Conservation (phyloP, 306 rosid species). For the Gynostemma pentaphyllum region DNA sequence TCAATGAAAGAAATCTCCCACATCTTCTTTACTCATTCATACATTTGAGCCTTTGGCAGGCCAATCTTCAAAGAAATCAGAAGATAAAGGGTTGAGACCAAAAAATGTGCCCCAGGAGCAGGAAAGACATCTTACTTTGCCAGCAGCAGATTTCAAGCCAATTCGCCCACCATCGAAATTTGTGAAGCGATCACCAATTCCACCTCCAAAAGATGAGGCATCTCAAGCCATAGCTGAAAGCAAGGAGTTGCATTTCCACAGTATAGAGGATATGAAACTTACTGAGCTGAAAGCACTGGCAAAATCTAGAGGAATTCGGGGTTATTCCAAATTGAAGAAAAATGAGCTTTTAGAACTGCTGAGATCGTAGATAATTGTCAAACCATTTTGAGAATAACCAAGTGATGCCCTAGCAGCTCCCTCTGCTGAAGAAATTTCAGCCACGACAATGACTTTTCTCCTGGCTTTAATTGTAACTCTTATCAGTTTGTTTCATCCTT, state of each 20-base stretch:
- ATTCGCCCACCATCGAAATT: constrained; percentile 36
- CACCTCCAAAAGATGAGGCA: constrained; percentile 14
- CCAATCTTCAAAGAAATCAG: constrained; percentile 6
- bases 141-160: constrained; percentile 16
- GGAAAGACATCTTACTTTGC: constrained; percentile 2
- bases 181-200: constrained; percentile 47
- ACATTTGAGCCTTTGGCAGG: constrained; percentile 17
- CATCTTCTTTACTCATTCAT: not conserved
- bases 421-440: not conserved
- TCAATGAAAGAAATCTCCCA: too few species aligned
- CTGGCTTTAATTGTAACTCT: not conserved
- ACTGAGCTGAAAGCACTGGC: constrained; percentile 41
- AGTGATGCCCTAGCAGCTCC: not conserved
- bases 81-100: constrained; percentile 7
- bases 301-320: constrained; percentile 42
- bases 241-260: constrained; percentile 16
- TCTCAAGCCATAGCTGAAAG: not conserved
- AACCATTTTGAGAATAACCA: not conserved
- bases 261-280: constrained; percentile 37
- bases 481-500: not conserved
- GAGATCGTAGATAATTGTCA: not conserved
- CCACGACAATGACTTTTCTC: not conserved
- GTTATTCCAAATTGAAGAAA: constrained; percentile 55
- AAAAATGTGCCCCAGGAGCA: constrained; percentile 14
- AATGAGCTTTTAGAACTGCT: constrained; percentile 31